Evolutionary conservation across 1,284 basidiomycete genomes (phyloP).

Genomic region (Porogramme epimiltina): DNA sequence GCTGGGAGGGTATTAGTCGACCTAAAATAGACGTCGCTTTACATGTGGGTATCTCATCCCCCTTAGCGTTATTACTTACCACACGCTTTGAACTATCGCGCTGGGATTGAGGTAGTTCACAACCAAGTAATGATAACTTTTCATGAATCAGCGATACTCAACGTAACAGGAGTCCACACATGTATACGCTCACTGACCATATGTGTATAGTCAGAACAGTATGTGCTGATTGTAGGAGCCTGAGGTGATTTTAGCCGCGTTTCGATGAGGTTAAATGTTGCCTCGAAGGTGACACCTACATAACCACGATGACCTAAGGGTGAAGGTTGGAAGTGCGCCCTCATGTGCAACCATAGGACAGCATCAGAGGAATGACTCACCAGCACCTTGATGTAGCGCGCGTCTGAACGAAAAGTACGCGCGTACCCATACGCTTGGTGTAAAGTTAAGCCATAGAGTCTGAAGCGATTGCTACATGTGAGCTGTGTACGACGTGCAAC

Average conservation of each 20-base stretch:
- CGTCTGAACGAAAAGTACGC: slow-evolving; percentile 1
- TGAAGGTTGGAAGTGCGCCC: background rate
- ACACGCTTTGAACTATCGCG: too few relatives aligned
- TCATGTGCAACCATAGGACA: background rate
- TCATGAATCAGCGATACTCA: too few relatives aligned
- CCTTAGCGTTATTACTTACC: too few relatives aligned
- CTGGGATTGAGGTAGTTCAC: background rate
- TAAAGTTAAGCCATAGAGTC: slow-evolving; percentile 4
- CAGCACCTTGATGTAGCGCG: slow-evolving; percentile 2
- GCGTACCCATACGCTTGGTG: slow-evolving; percentile 6
- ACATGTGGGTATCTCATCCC: too few relatives aligned
- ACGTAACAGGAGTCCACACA: too few relatives aligned
- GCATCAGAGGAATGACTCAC: background rate
- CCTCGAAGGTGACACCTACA: background rate
- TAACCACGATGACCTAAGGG: slow-evolving; percentile 1
- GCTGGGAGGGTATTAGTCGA: too few relatives aligned
- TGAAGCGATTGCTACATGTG: background rate
- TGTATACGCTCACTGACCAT: too few relatives aligned
- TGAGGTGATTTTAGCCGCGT: background rate
- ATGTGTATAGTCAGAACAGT: background rate
- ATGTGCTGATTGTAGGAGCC: background rate
- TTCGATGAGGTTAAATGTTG: background rate
- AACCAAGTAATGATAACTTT: background rate
- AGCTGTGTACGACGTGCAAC: too few relatives aligned
- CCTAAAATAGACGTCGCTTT: too few relatives aligned